Evolutionary conservation across 352 stramenopile species (phyloP).

Genomic region (Phytopythium mirpurense): DNA sequence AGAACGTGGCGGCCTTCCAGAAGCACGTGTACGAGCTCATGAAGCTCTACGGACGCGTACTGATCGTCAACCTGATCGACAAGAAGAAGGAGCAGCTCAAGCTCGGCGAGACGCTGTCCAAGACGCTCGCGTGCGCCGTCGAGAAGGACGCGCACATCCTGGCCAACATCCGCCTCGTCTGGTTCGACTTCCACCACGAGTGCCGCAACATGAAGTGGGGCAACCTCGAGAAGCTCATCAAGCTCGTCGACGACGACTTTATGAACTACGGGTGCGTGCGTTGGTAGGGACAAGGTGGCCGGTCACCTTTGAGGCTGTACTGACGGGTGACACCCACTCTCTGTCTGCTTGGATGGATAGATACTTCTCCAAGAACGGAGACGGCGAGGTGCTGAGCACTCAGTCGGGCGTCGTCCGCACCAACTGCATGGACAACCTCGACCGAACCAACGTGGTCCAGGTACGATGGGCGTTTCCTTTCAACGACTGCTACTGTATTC

Average conservation of each 20-base stretch:
- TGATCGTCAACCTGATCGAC: constrained; percentile 93
- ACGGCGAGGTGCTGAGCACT: constrained; percentile 47
- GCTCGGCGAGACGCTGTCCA: constrained; percentile 72
- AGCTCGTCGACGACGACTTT: constrained; percentile 65
- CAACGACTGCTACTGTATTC: not conserved
- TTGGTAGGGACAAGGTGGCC: no score
- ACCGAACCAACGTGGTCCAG: constrained; percentile 97
- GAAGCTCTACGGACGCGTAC: constrained; percentile 62
- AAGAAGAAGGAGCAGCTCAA: constrained; percentile 87
- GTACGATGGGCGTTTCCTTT: constrained; percentile 81
- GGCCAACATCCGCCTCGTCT: constrained; percentile 60
- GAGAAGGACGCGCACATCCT: constrained; percentile 59
- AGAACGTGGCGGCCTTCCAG: constrained; percentile 64
- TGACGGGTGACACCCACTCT: constrained; percentile 42
- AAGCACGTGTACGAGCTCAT: constrained; percentile 69
- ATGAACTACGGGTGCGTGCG: constrained; percentile 52
- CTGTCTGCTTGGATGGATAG: constrained; percentile 33
- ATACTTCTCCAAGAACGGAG: constrained; percentile 50
- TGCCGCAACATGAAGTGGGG: constrained; percentile 92
- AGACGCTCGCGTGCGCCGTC: constrained; percentile 43
- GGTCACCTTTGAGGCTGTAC: constrained; percentile 71
- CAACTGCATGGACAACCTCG: constrained; percentile 98
- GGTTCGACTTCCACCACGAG: constrained; percentile 98
- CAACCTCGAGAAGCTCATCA: constrained; percentile 88
- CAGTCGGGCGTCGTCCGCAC: constrained; percentile 94